phyloP scores from a whole-genome alignment of 257 asterid species.

The Nemophila menziesii region DNA sequence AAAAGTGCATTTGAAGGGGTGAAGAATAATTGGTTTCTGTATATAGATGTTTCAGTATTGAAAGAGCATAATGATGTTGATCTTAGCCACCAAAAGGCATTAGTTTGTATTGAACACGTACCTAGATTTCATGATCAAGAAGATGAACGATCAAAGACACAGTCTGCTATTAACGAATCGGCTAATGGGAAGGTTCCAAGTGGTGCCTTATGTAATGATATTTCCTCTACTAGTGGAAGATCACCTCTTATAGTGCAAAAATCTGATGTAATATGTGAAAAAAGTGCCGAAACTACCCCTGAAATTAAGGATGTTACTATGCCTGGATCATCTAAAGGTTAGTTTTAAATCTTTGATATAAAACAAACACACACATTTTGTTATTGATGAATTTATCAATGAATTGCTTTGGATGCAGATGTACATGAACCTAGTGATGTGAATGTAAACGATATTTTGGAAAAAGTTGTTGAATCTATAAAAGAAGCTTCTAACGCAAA shows the following conservation, averaged over 20 bases:
- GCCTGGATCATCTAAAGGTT: background rate
- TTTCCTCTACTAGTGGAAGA: slow-evolving; percentile 10
- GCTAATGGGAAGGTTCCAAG: slow-evolving; percentile 3
- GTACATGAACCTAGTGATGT: background rate
- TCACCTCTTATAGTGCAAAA: slow-evolving; percentile 6
- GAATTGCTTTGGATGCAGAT: background rate
- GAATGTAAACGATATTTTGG: background rate
- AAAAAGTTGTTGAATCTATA: background rate
- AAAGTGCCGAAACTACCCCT: slow-evolving; percentile 15
- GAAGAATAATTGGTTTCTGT: slow-evolving; percentile 32
- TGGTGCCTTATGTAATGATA: slow-evolving; percentile 8
- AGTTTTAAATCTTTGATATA: background rate
- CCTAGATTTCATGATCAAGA: slow-evolving; percentile 1
- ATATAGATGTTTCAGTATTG: slow-evolving; percentile 29
- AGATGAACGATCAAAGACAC: slow-evolving; percentile 8
- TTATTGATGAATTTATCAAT: slow-evolving; percentile 6
- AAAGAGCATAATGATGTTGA: slow-evolving; percentile 1
- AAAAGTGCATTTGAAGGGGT: slow-evolving; percentile 31
- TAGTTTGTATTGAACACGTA: slow-evolving; percentile 6
- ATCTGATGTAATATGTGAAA: slow-evolving; percentile 7
- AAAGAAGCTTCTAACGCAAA: slow-evolving; percentile 3
- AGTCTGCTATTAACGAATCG: background rate
- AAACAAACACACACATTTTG: background rate
- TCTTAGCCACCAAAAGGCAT: slow-evolving; percentile 7
- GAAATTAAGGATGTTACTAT: slow-evolving; percentile 12